Conservation (phyloP, 495 filamentous ascomycete genomes). For the Saxispiralis lemnorum region DNA sequence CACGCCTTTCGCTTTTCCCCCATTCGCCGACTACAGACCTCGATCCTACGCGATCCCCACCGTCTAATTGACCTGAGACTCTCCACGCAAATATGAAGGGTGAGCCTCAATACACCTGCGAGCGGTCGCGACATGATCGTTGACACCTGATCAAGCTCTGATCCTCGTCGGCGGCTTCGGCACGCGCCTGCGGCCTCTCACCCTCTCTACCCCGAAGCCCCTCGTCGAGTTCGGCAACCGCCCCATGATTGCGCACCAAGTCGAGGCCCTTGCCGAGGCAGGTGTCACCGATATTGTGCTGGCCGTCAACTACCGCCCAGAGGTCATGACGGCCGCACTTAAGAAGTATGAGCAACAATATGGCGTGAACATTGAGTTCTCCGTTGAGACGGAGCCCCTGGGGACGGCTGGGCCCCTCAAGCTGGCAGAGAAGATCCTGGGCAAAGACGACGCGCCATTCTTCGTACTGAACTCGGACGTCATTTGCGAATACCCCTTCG, state of each 20-base stretch:
- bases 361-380: constrained; percentile 88
- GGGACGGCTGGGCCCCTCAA: constrained; percentile 94
- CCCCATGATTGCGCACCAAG: constrained; percentile 97
- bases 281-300: constrained; percentile 96
- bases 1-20: constrained; percentile 7
- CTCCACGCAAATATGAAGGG: constrained; percentile 14
- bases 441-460: constrained; percentile 84
- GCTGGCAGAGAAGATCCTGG: constrained; percentile 82
- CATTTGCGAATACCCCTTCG: constrained; percentile 95
- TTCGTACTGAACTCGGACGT: constrained; percentile 99
- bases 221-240: constrained; percentile 96
- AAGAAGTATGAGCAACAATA: constrained; percentile 88
- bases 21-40: neutral
- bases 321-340: constrained; percentile 69
- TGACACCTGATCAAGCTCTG: constrained; percentile 44
- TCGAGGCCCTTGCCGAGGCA: constrained; percentile 83
- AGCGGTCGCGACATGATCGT: neutral
- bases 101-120: constrained; percentile 3
- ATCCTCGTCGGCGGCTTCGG: constrained; percentile 99
- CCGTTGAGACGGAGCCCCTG: constrained; percentile 84
- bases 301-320: constrained; percentile 95
- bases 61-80: neutral
- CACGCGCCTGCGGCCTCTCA: constrained; percentile 92
- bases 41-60: neutral
- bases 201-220: constrained; percentile 90